Evolutionary conservation across 2,329 filamentous ascomycete species (phyloP).

Genomic region (Tricladium varicosporioides): DNA sequence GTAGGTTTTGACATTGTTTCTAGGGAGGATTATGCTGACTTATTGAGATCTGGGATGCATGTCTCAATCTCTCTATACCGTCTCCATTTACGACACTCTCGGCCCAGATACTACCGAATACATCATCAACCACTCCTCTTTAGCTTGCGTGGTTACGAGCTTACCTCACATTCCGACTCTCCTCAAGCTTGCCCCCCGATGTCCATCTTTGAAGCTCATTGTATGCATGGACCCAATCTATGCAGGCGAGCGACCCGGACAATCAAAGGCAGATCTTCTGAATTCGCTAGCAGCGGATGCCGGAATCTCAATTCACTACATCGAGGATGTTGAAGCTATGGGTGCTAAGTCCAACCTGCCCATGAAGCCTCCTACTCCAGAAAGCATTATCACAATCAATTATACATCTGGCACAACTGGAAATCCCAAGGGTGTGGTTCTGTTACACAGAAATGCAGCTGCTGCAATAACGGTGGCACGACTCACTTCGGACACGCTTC

Average conservation of each 20-base stretch:
- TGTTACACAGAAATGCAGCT: constrained; percentile 80
- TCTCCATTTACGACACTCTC: constrained; percentile 95
- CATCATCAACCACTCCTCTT: constrained; percentile 86
- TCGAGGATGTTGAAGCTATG: constrained; percentile 77
- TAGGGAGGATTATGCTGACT: constrained; percentile 10
- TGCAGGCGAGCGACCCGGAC: constrained; percentile 70
- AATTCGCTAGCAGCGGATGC: constrained; percentile 70
- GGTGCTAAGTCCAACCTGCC: constrained; percentile 69
- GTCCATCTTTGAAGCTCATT: constrained; percentile 83
- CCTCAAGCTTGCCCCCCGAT: constrained; percentile 72
- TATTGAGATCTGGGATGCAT: constrained; percentile 76
- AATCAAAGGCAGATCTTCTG: constrained; percentile 77
- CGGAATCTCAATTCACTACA: constrained; percentile 76
- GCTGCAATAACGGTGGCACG: constrained; percentile 65
- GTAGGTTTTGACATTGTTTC: constrained; percentile 40
- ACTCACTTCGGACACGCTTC: constrained; percentile 46
- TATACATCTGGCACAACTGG: constrained; percentile 87
- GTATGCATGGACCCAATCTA: constrained; percentile 82
- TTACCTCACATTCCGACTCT: constrained; percentile 78
- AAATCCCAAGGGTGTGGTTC: constrained; percentile 76
- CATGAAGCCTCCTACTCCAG: constrained; percentile 67
- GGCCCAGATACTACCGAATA: constrained; percentile 90
- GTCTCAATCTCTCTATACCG: constrained; percentile 83
- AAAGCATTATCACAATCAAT: constrained; percentile 85
- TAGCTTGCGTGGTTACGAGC: constrained; percentile 74